A percentile compares a stretch with the other conserved stretches of the same genome.
Evolutionary conservation across 2,329 filamentous ascomycete genomes (phyloP).

Genomic region (Colletotrichum falcatum): DNA sequence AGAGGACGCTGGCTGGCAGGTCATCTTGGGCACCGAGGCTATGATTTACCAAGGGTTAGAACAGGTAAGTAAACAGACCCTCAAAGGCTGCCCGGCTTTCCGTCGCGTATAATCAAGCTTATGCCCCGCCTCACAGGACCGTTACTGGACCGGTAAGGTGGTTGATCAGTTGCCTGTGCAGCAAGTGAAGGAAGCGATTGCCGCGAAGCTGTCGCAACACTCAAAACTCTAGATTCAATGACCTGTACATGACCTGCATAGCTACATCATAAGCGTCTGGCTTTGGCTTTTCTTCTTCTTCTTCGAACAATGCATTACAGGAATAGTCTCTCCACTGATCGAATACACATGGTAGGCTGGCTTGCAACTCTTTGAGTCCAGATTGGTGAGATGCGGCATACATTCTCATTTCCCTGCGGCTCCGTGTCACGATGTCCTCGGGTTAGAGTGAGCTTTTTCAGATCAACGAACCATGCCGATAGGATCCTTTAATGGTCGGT

Average conservation of each 20-base stretch:
- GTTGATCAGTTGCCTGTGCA: constrained; percentile 70
- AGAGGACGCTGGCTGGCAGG: constrained; percentile 73
- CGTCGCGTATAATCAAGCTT: neutral
- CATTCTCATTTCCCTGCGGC: no score
- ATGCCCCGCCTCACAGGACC: constrained; percentile 49
- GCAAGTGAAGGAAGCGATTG: constrained; percentile 66
- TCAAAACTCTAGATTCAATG: constrained; percentile 46
- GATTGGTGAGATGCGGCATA: neutral
- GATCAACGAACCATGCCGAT: no score
- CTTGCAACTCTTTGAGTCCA: neutral
- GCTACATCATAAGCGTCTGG: constrained; percentile 32
- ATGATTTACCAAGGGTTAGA: constrained; percentile 83
- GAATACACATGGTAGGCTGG: no score
- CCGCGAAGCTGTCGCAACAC: constrained; percentile 53
- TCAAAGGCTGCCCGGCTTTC: neutral
- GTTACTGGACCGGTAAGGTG: constrained; percentile 73
- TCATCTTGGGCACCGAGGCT: constrained; percentile 81
- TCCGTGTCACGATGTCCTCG: neutral
- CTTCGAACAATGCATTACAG: neutral
- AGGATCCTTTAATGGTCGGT: no score
- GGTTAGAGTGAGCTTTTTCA: no score
- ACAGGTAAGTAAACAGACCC: constrained; percentile 56
- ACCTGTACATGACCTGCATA: constrained; percentile 22
- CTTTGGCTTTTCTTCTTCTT: neutral
- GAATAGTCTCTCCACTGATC: no score